Conservation (phyloP, 176 grass and related monocot species). For the Aegilops bicornis region DNA sequence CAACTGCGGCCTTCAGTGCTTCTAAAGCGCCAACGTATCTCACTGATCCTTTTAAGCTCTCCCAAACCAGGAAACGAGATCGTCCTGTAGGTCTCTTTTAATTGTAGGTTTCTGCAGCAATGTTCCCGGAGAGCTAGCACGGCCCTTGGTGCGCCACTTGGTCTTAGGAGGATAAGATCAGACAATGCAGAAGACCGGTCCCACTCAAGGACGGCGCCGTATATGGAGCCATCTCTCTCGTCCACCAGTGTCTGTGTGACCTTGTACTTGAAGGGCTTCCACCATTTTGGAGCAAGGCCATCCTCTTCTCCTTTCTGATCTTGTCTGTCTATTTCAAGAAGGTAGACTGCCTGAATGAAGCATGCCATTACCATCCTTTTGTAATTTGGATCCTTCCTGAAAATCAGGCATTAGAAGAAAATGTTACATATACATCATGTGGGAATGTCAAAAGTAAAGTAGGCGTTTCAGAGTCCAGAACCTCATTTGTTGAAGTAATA, state of each 20-base stretch:
- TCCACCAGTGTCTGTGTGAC: slow-evolving; percentile 66
- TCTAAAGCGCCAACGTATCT: slow-evolving; percentile 67
- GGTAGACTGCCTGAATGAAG: slow-evolving; percentile 89
- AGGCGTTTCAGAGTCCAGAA: not conserved
- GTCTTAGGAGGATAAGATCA: slow-evolving; percentile 64
- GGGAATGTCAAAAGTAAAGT: not conserved
- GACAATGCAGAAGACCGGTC: slow-evolving; percentile 80
- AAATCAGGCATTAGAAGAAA: slow-evolving; percentile 20
- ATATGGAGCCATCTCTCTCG: slow-evolving; percentile 84
- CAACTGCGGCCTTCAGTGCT: slow-evolving; percentile 50
- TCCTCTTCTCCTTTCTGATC: slow-evolving; percentile 57
- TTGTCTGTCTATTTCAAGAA: slow-evolving; percentile 89
- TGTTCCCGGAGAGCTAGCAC: slow-evolving; percentile 79
- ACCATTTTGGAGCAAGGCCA: slow-evolving; percentile 88
- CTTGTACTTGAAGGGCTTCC: slow-evolving; percentile 94
- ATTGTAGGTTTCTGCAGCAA: slow-evolving; percentile 72
- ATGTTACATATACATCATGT: not conserved
- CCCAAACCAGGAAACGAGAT: slow-evolving; percentile 85
- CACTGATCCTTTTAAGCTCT: slow-evolving; percentile 82
- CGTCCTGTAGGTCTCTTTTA: slow-evolving; percentile 75
- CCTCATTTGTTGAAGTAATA: not conserved
- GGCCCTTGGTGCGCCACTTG: slow-evolving; percentile 64
- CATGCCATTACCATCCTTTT: slow-evolving; percentile 89
- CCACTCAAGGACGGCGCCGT: slow-evolving; percentile 79
- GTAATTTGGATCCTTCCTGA: slow-evolving; percentile 93